Conservation (phyloP, 1,139 yeast species). For the Hemisphaericaspora xylofermentans region DNA sequence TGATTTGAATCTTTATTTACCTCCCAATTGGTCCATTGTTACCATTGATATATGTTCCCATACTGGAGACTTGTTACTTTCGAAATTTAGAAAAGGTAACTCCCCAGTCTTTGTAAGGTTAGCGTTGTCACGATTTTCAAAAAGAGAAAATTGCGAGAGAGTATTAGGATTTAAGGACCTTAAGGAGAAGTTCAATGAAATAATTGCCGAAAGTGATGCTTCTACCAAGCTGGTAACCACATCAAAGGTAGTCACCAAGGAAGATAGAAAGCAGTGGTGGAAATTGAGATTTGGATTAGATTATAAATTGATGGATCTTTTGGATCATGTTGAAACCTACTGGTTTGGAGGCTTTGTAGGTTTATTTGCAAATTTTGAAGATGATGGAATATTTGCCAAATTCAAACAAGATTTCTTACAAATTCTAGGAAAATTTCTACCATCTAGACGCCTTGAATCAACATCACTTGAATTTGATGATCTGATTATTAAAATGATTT, state of each 20-base stretch:
- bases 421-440: conserved; percentile 33
- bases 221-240: conserved; percentile 59
- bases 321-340: conserved; percentile 56
- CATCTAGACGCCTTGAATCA: conserved; percentile 29
- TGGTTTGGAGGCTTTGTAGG: conserved; percentile 88
- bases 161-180: conserved; percentile 49
- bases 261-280: conserved; percentile 81
- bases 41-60: conserved; percentile 61
- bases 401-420: conserved; percentile 38
- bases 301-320: conserved; percentile 48
- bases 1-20: conserved; percentile 28
- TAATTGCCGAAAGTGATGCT: conserved; percentile 59
- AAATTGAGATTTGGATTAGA: conserved; percentile 63
- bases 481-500: conserved; percentile 50
- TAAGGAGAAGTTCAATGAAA: conserved; percentile 40
- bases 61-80: conserved; percentile 57
- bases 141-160: conserved; percentile 37
- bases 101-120: conserved; percentile 54
- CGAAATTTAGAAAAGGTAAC: conserved; percentile 38
- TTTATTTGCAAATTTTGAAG: conserved; percentile 42
- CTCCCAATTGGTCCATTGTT: conserved; percentile 58
- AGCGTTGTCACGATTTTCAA: conserved; percentile 55
- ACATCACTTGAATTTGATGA: conserved; percentile 44
- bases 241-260: conserved; percentile 50
- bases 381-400: conserved; percentile 26